phyloP scores from a whole-genome alignment of 495 filamentous ascomycete genomes.

The Tuber calosporum region DNA sequence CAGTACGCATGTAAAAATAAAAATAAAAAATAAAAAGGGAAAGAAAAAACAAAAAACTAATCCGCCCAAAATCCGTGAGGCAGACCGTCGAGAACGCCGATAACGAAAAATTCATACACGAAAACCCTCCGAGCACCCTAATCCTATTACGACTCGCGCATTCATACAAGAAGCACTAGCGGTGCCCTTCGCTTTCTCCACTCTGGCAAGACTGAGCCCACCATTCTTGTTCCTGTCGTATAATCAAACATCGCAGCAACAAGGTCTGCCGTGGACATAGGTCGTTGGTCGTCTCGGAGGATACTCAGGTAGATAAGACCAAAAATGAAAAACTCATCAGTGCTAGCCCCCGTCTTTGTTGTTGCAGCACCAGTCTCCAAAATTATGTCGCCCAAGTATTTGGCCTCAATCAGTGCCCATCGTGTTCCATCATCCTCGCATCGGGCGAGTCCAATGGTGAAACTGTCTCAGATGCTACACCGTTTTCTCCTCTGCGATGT shows the following conservation, averaged over 20 bases:
- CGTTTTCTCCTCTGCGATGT: slow-evolving; percentile 33
- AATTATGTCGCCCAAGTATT: not conserved
- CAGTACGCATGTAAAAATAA: slow-evolving; percentile 12
- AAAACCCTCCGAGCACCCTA: not conserved
- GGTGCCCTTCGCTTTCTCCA: not conserved
- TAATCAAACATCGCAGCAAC: not conserved
- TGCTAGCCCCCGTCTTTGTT: slow-evolving; percentile 12
- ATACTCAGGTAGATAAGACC: not conserved
- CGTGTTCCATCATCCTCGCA: slow-evolving; percentile 35
- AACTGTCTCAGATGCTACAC: slow-evolving; percentile 11
- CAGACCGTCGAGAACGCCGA: slow-evolving; percentile 7
- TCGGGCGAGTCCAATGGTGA: slow-evolving; percentile 33
- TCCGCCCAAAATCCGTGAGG: slow-evolving; percentile 16
- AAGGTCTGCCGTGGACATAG: not conserved
- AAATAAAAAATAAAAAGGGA: slow-evolving; percentile 1
- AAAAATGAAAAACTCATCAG: slow-evolving; percentile 23
- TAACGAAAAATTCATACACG: slow-evolving; percentile 15
- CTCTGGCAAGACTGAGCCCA: not conserved
- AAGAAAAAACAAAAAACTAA: slow-evolving; percentile 20
- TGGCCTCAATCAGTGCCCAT: slow-evolving; percentile 28
- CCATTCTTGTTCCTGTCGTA: not conserved
- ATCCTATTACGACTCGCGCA: not conserved
- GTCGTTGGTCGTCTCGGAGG: not conserved
- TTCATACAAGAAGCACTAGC: not conserved
- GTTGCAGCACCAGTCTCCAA: slow-evolving; percentile 7